Evolutionary conservation across 2,329 filamentous ascomycete species (phyloP), one percentile per base, ranked within the genome.

Genomic region (Colletotrichum sansevieriae): DNA sequence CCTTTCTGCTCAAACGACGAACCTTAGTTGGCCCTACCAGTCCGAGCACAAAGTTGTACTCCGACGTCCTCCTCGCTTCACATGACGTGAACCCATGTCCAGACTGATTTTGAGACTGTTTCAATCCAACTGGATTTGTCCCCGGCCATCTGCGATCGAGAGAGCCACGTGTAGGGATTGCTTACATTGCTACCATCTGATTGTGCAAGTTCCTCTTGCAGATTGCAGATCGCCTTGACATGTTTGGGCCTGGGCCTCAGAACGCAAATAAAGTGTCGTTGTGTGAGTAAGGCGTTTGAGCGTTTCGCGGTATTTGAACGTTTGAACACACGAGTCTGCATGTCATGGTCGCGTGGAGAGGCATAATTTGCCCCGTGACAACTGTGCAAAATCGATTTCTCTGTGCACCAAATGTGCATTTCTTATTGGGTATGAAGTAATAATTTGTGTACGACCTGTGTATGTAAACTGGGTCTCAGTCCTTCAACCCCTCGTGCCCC

Each of bases 1-100:
- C 49, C 25, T 12, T 54, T 33, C 37, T 29, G 49, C 25, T 54
- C 35, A 29, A 54, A 54, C 49, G 29, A 29, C 33, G 29, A 54
- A 54, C 15, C 49, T 54, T 54, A 33, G 25, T 54, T 39, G 37
- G 49, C 49, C 49, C 49, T 29, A 59, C 65, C 29, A 68, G 65
- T 55, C 61, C 65, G 62, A 54, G 54, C 39, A 49, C 29, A 58
- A 33, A 58, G 25, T 25, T 25, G 25, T 54, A 33, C 49, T 63
- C 43, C 33, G 29, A 49, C 35, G 29, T 43, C 25, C 47, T 49
- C 46, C 47, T 61, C 22, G n/a, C 46, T 54, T 54, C 59, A 65
- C 39, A 54, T 68, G 61, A 20, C 29, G 3, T 33, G 15, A 22
- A n/a, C 22, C 35, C 33, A 57, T 33, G 29, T 44, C 46, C 9